These are phyloP conservation scores for Lagenidium giganteum DNA, from an alignment of 352 stramenopile species.

Conservation along the genomic window DNA sequence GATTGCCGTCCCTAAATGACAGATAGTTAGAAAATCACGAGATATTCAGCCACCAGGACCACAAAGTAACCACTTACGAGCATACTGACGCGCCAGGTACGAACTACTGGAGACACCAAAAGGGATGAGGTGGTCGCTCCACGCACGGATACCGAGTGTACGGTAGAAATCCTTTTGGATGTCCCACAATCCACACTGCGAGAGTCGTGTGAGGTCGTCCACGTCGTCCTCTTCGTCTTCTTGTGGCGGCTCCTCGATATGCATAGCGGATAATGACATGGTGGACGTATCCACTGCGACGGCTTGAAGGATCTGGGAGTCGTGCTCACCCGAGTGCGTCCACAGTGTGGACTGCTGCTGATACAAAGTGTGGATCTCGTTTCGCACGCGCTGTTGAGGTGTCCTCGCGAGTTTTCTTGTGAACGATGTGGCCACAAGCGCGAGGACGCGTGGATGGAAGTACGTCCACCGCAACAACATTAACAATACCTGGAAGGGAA, in stretches of 20 bases:
- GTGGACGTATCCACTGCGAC: too few relatives aligned
- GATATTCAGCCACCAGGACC: not conserved
- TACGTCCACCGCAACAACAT: conserved; percentile 68
- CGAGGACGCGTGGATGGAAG: conserved; percentile 48
- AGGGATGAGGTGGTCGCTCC: conserved; percentile 64
- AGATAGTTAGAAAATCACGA: too few relatives aligned
- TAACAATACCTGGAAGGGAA: conserved; percentile 68
- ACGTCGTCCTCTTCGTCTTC: not conserved
- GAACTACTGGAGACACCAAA: conserved; percentile 80
- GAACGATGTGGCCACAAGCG: conserved; percentile 33
- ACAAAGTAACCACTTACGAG: conserved; percentile 23
- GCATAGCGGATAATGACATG: too few relatives aligned
- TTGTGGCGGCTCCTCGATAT: too few relatives aligned
- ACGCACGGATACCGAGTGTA: conserved; percentile 63
- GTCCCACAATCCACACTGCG: conserved; percentile 59
- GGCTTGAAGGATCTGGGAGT: too few relatives aligned
- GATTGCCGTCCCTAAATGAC: conserved; percentile 19
- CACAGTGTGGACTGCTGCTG: conserved; percentile 24
- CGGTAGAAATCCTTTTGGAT: conserved; percentile 80
- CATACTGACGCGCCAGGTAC: conserved; percentile 65
- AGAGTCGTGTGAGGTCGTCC: conserved; percentile 28
- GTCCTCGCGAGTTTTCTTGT: conserved; percentile 40
- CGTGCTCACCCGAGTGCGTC: conserved; percentile 18
- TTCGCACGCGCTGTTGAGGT: conserved; percentile 31
- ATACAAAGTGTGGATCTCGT: conserved; percentile 29